Conservation (phyloP, 73 alveolate species). For the Durusdinium trenchii region DNA sequence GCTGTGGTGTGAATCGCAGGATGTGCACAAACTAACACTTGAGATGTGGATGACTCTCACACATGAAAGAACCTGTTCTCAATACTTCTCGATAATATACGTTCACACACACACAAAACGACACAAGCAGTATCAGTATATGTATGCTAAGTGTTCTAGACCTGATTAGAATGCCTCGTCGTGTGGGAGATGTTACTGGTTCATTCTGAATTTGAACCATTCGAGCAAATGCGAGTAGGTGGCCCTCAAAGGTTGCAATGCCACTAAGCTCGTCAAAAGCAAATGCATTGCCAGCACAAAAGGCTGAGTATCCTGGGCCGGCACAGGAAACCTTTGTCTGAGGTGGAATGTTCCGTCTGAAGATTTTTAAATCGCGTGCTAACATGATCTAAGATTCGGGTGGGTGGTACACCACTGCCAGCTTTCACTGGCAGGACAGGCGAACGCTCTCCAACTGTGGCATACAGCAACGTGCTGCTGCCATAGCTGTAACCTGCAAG, state of each 20-base stretch:
- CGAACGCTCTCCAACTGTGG: constrained; percentile 63
- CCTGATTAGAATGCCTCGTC: no score
- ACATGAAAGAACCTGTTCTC: no score
- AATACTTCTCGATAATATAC: no score
- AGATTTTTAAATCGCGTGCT: not conserved
- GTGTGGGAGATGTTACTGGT: no score
- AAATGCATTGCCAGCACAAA: constrained; percentile 33
- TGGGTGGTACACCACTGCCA: constrained; percentile 19
- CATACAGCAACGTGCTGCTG: constrained; percentile 19
- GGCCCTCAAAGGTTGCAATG: constrained; percentile 59
- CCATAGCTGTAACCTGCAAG: constrained; percentile 56
- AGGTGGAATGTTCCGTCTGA: not conserved
- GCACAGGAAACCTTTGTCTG: not conserved
- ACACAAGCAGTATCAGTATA: no score
- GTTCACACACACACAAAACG: no score
- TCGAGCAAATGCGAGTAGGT: not conserved
- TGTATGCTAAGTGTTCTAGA: no score
- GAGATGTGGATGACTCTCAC: no score
- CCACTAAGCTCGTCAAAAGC: constrained; percentile 61
- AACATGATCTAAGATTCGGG: not conserved
- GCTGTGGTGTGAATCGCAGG: not conserved
- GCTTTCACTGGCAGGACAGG: constrained; percentile 4
- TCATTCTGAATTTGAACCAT: no score
- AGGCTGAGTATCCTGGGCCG: constrained; percentile 24
- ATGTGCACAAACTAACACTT: not conserved